These are phyloP conservation scores for Cercospora canescens DNA, from an alignment of 2,329 filamentous ascomycete genomes.

Conservation along the genomic window DNA sequence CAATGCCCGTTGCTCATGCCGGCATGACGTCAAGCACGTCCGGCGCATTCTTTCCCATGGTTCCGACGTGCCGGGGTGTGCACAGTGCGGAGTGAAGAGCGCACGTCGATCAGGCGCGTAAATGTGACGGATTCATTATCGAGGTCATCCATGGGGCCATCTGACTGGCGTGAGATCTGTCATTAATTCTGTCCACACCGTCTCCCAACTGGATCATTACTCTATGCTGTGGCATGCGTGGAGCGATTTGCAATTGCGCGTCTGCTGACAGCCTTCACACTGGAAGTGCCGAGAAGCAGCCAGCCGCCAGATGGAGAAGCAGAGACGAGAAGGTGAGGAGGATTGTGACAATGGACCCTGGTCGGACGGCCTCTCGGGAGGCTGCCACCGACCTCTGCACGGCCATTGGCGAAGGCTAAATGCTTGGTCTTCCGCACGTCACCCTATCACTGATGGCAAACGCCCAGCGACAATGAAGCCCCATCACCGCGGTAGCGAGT, in stretches of 20 bases:
- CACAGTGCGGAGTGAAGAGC: neutral
- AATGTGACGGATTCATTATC: neutral
- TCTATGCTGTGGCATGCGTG: neutral
- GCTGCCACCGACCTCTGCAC: neutral
- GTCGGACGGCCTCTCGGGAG: neutral
- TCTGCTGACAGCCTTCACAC: neutral
- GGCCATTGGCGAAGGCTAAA: constrained; percentile 7
- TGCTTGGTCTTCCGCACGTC: constrained; percentile 1
- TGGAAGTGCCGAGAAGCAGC: neutral
- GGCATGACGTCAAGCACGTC: constrained; percentile 1
- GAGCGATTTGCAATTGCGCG: constrained; percentile 2
- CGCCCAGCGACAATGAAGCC: neutral
- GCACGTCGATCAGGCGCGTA: neutral
- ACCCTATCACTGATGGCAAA: neutral
- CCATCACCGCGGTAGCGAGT: neutral
- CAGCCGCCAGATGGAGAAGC: neutral
- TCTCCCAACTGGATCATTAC: neutral
- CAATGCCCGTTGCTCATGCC: neutral
- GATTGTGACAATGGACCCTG: neutral
- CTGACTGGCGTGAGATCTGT: neutral
- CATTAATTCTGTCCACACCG: neutral
- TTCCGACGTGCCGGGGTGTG: neutral
- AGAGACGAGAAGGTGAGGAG: too few species aligned
- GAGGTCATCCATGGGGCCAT: neutral
- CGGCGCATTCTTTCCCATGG: neutral